Conservation (phyloP, 306 rosid genomes). For the Cucurbita ficifolia region DNA sequence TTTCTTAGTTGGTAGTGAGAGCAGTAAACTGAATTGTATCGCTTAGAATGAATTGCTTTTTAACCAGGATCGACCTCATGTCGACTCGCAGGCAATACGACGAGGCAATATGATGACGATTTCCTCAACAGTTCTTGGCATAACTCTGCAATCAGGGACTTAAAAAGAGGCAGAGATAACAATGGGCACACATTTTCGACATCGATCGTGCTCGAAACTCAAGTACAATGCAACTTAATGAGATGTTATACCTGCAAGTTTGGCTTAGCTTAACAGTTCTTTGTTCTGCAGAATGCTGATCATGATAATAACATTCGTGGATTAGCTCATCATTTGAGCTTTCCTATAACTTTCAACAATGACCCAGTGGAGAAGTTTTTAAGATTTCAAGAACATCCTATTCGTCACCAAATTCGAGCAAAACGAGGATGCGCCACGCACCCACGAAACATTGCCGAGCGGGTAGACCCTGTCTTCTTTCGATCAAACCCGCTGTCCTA, state of each 20-base stretch:
- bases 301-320: slow-evolving; percentile 21
- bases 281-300: slow-evolving; percentile 23
- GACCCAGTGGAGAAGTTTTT: slow-evolving; percentile 34
- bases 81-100: slow-evolving; percentile 20
- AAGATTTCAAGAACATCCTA: slow-evolving; percentile 37
- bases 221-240: slow-evolving; percentile 26
- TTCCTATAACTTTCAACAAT: slow-evolving; percentile 41
- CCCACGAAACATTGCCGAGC: slow-evolving; percentile 91
- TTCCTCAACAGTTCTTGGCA: slow-evolving; percentile 48
- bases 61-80: not conserved
- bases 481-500: not conserved
- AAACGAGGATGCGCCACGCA: slow-evolving; percentile 93
- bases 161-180: slow-evolving; percentile 34
- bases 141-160: slow-evolving; percentile 22
- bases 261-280: not conserved
- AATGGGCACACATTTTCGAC: slow-evolving; percentile 39
- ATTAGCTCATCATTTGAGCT: slow-evolving; percentile 60
- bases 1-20: not conserved
- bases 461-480: slow-evolving; percentile 23
- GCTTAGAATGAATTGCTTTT: not conserved
- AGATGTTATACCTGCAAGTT: not conserved
- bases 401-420: slow-evolving; percentile 69
- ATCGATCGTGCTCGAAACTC: slow-evolving; percentile 36
- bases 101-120: slow-evolving; percentile 25
- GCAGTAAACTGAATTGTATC: not conserved